Conservation (phyloP, 352 stramenopile genomes). For the Pythium guiyangense region DNA sequence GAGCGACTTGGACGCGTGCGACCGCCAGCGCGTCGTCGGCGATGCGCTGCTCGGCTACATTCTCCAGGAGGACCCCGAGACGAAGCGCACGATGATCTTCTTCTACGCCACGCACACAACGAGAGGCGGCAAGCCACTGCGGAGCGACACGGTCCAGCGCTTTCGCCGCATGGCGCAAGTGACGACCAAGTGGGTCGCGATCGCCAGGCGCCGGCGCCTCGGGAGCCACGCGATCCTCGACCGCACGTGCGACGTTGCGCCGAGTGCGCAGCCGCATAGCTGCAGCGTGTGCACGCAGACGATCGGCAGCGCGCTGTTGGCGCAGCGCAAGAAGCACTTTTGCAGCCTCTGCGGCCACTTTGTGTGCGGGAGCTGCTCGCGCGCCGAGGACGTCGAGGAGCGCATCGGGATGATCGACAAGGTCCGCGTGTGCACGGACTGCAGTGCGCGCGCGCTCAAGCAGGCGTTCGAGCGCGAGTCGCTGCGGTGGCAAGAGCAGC, state of each 20-base stretch:
- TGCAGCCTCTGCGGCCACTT: conserved; percentile 35
- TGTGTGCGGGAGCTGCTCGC: conserved; percentile 32
- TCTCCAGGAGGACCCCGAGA: conserved; percentile 15
- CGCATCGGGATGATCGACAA: conserved; percentile 35
- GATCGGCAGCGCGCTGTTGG: conserved; percentile 6
- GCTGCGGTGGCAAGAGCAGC: background rate
- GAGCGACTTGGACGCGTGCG: conserved; percentile 1
- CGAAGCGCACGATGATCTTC: conserved; percentile 15
- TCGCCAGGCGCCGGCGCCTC: conserved; percentile 17
- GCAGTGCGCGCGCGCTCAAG: conserved; percentile 22
- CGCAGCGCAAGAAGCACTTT: conserved; percentile 18
- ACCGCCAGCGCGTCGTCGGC: conserved; percentile 5
- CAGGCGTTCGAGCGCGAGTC: conserved; percentile 21
- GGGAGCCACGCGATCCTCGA: conserved; percentile 14
- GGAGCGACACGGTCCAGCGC: conserved; percentile 9
- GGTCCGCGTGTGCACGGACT: conserved; percentile 34
- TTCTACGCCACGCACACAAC: conserved; percentile 15
- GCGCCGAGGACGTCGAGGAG: conserved; percentile 30
- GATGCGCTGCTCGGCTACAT: conserved; percentile 16
- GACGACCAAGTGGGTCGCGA: conserved; percentile 10
- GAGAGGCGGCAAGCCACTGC: background rate
- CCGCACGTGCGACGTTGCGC: background rate
- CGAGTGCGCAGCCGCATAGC: background rate
- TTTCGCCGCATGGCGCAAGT: conserved; percentile 9
- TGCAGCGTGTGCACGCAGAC: conserved; percentile 10